Base-by-base conservation (phyloP, 225 moss, liverwort and hornwort genomes). In the Asterella californica region DNA sequence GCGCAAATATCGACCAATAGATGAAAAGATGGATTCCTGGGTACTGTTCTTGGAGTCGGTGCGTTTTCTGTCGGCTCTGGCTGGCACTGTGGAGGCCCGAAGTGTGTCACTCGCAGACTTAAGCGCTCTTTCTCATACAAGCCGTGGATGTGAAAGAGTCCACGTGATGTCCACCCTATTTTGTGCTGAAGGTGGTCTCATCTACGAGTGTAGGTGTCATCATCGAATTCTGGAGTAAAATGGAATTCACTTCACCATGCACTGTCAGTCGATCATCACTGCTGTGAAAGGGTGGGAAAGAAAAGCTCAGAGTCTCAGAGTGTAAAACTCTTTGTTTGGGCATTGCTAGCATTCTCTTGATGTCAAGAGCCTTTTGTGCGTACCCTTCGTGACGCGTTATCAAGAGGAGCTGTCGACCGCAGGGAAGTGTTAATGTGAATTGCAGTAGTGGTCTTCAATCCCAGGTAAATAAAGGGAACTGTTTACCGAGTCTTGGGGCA, bases 1-100 rank as follows among this genome's bases (percentile, higher is more conserved):
- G 48, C 54, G 21, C 83, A 79, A 24, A 54, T 86, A 32, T 11
- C 78, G 21, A 79, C 49, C 70, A 75, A 10, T 25, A 83, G 83
- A 74, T 86, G 59, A 73, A 29, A 2, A 67, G 15, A 15, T 21
- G 2, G 4, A 2, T 30, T 18, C 17, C 1, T 27, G 36, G 36
- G 0, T 18, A 19, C 0, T 52, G 12, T 24, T 38, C 17, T 27
- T 32, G 12, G 30, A 14, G 9, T 15, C 15, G 4, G 37, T 34
- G 18, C 21, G n/a, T 67, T 3, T 12, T 52, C 7, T 52, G 12
- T 17, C 2, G 7, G 52, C n/a, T 52, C 52, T 17, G 12, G 52
- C 42, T 12, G 52, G 48, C 52, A 52, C 12, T 52, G 7, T 14
- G 17, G 52, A 52, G 52, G 5, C 42, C 42, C 52, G 52, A 52